Evolutionary conservation across 164 flowering plant species (phyloP).

Genomic region (Sedum album): DNA sequence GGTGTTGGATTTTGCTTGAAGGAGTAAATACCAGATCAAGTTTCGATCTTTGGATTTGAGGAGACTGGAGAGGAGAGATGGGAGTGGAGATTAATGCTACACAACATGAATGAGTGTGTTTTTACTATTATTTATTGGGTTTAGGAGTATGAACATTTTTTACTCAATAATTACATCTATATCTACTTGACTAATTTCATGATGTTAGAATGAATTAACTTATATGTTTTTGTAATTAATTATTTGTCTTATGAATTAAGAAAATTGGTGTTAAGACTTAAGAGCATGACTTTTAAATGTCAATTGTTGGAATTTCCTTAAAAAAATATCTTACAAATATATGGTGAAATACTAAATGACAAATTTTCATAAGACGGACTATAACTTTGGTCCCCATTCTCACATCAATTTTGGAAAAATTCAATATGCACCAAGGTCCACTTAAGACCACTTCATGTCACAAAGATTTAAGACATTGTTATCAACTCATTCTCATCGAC

Average conservation of each 20-base stretch:
- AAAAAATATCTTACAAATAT: too few species aligned
- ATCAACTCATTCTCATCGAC: not conserved
- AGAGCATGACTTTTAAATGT: too few species aligned
- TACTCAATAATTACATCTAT: not conserved
- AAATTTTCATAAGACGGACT: not conserved
- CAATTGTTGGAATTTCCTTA: too few species aligned
- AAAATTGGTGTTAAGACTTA: too few species aligned
- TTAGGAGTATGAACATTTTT: not conserved
- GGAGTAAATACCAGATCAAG: not conserved
- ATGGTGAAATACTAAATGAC: too few species aligned
- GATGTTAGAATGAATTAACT: too few species aligned
- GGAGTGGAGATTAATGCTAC: not conserved
- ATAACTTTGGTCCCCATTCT: not conserved
- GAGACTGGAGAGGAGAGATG: not conserved
- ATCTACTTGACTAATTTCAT: too few species aligned
- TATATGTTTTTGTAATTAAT: too few species aligned
- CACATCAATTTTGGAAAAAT: not conserved
- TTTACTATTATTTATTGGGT: not conserved
- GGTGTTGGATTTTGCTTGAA: not conserved
- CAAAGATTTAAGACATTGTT: not conserved
- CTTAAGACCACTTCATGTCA: not conserved
- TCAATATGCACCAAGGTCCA: not conserved
- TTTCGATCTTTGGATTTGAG: not conserved
- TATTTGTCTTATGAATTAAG: too few species aligned
- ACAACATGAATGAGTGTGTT: constrained; percentile 3